phyloP scores from a whole-genome alignment of 306 rosid species.

The Crotalaria pallida region DNA sequence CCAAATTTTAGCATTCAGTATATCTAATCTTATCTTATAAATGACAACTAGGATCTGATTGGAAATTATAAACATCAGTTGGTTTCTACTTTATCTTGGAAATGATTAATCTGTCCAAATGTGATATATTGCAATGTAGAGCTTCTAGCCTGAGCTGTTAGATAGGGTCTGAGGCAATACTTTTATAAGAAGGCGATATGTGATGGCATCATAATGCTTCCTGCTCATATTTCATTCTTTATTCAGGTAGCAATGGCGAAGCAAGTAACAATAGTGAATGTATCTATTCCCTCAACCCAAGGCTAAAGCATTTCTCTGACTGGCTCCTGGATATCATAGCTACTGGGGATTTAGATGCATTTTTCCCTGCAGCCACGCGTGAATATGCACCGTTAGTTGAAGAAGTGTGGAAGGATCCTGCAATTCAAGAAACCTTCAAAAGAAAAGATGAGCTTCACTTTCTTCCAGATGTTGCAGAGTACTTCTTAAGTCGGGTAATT shows the following conservation, averaged over 20 bases:
- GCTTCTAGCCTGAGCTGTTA: neutral
- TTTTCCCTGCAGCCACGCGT: conserved; percentile 98
- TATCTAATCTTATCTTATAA: neutral
- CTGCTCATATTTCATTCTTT: conserved; percentile 16
- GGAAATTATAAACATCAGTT: neutral
- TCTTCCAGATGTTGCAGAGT: conserved; percentile 88
- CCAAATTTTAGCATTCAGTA: neutral
- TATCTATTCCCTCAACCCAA: conserved; percentile 85
- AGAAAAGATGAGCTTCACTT: conserved; percentile 92
- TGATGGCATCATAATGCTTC: conserved; percentile 17
- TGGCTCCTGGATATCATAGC: conserved; percentile 98
- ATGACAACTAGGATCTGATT: neutral
- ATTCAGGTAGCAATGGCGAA: conserved; percentile 53
- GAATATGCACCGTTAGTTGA: conserved; percentile 99
- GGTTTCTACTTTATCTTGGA: neutral
- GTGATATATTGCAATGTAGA: neutral
- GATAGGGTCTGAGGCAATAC: neutral
- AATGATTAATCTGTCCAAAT: conserved; percentile 12
- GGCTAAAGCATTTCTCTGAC: conserved; percentile 93
- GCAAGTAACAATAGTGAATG: conserved; percentile 38
- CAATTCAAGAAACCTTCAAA: conserved; percentile 85
- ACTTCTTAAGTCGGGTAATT: conserved; percentile 84
- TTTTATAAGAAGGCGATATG: neutral
- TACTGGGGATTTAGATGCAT: conserved; percentile 96
- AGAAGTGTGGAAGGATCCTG: conserved; percentile 97